Evolutionary conservation across 1,139 yeast genomes (phyloP), one percentile per base, ranked within the genome.

Genomic region (Petasospora fabianii): DNA sequence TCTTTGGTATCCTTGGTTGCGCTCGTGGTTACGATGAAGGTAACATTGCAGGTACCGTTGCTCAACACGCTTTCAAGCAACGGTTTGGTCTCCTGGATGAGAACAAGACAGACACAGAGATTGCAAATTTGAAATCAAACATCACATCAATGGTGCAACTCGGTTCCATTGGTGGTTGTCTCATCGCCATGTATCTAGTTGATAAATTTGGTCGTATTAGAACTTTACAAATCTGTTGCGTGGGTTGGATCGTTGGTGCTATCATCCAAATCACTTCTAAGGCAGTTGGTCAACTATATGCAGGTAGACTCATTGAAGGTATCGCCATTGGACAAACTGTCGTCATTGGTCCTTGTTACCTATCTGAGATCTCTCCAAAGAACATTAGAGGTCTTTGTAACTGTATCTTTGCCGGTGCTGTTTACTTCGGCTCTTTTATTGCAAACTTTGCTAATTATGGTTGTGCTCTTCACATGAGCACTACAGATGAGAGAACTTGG

Each of bases 1-100:
- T 75, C 4, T 77, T 76, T 58, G 84, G 84, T 32, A 55, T 77
- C 19, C 59, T 75, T 39, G 84, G 84, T 11, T 67, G 76, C 19
- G 79, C 80, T 10, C 62, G 84, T 56, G 84, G 84, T 13, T 69
- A 66, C 39, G 84, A 78, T 56, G 84, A 77, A 58, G 84, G 84
- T 35, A 61, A 62, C 45, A 62, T 62, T 32, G 58, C 75, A n/a
- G 79, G 77, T 9, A 58, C 68, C 3, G 61, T 69, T 27, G 68
- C 73, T 3, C 77, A 69, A 48, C 55, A 54, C 3, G 61, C 75
- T 2, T 77, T 77, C 55, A 58, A 55, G 32, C 36, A 51, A 3
- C 62, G 60, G 43, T 75, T 75, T 52, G 80, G 80, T 2, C 63
- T 77, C 29, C 48, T 54, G 17, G 78, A 74, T 48, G 53, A 60